Base-by-base conservation (phyloP, 2,329 filamentous ascomycete genomes). In the Orbilia quercus region DNA sequence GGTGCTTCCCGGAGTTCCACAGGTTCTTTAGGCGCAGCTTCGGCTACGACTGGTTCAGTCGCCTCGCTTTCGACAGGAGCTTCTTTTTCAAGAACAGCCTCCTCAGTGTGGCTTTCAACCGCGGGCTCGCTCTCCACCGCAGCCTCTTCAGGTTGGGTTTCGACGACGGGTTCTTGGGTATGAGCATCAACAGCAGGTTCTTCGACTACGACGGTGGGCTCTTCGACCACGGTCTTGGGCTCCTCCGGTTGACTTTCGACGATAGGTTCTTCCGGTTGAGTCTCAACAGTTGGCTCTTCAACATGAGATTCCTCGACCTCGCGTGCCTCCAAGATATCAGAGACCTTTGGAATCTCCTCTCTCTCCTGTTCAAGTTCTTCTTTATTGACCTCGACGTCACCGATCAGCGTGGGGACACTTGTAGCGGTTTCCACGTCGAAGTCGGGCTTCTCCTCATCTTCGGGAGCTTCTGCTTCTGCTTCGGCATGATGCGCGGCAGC, bases 341-440 rank as follows among this genome's bases (percentile, higher is more conserved):
- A 44, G 36, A 72, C 67, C 31, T 60, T 62, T 22, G 67, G 67
- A 54, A 72, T 72, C 28, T 72, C 67, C 20, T 72, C 67, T 58
- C 48, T 59, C 36, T 51, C 51, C 16, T 59, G 45, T 7, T 72
- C 23, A 47, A 72, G 59, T 7, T 72, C 67, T 1, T 54, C 53
- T 22, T 51, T 51, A 20, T 72, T 51, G 20, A 72, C 60, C 14
- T 45, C 45, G 25, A 72, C 67, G 23, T 72, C 45, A 7, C 67
- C 67, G 18, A 72, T 72, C 44, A 72, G n/a, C 22, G 67, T 72
- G 1, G 67, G 67, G 18, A 72, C 67, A 20, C 51, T 65, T 11
- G 67, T 72, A 20, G 59, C 67, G 16, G 51, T 60, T 9, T 45
- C 59, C 16, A 72, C 40, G n/a, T 72, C 54, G 16, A 72, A 72